A percentile compares a stretch with the other conserved stretches of the same genome.
Evolutionary conservation across 495 filamentous ascomycete species (phyloP).

Genomic region (Podospora anserina): DNA sequence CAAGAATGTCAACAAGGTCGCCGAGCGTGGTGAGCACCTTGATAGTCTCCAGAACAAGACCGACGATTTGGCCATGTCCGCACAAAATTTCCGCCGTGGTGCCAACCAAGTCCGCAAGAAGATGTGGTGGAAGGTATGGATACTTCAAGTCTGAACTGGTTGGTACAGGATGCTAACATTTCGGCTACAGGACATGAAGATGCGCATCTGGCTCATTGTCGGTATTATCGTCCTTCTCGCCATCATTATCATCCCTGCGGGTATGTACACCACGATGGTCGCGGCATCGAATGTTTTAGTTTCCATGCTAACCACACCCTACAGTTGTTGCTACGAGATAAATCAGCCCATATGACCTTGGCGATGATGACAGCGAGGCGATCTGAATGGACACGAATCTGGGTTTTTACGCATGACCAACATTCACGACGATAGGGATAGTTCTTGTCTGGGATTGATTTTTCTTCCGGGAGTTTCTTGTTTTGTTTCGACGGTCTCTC

Average conservation of each 20-base stretch:
- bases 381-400: conserved; percentile 28
- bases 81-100: conserved; percentile 90
- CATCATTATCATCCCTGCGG: conserved; percentile 86
- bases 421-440: conserved; percentile 28
- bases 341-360: conserved; percentile 15
- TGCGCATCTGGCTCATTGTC: conserved; percentile 90
- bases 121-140: conserved; percentile 62
- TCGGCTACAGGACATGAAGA: conserved; percentile 79
- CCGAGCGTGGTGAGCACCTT: conserved; percentile 84
- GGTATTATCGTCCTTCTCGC: conserved; percentile 85
- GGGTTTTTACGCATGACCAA: conserved; percentile 32
- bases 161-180: neutral
- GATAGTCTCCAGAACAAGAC: conserved; percentile 94
- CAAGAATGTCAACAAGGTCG: conserved; percentile 90
- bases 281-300: no score
- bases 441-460: conserved; percentile 30
- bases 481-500: conserved; percentile 20
- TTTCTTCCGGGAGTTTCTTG: conserved; percentile 35
- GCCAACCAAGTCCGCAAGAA: conserved; percentile 94
- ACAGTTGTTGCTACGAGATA: conserved; percentile 35
- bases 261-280: conserved; percentile 47
- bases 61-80: conserved; percentile 82
- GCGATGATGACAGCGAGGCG: conserved; percentile 25
- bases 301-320: conserved; percentile 11
- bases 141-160: neutral